These are phyloP conservation scores for Stromatinia cepivora DNA, from an alignment of 2,329 filamentous ascomycete species.

Conservation along the genomic window DNA sequence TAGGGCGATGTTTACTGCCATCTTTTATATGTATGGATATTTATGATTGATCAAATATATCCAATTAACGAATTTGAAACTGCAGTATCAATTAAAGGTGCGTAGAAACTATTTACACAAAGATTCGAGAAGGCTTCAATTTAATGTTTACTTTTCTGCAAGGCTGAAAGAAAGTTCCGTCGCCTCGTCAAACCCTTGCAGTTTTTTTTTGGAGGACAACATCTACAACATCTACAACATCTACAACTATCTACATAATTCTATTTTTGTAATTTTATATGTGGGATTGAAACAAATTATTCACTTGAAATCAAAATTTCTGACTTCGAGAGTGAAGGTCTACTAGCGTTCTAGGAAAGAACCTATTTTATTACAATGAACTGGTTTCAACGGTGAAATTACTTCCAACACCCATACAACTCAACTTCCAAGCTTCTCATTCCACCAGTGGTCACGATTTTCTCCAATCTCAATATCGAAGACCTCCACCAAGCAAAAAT, in stretches of 20 bases:
- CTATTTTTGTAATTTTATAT: not conserved
- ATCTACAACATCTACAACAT: too few species aligned
- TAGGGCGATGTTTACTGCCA: constrained; percentile 77
- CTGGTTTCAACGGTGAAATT: constrained; percentile 2
- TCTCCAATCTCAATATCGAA: not conserved
- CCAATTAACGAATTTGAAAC: not conserved
- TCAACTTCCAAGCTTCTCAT: not conserved
- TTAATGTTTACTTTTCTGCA: constrained; percentile 16
- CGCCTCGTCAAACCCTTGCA: constrained; percentile 5
- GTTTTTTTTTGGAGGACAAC: constrained; percentile 4
- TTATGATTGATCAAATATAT: not conserved
- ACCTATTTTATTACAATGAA: not conserved
- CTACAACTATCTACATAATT: too few species aligned
- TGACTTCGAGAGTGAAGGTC: too few species aligned
- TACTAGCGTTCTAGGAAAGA: too few species aligned
- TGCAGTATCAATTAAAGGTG: not conserved
- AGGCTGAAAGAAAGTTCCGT: constrained; percentile 18
- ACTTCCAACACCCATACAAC: not conserved
- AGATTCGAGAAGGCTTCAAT: constrained; percentile 11
- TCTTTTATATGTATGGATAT: constrained; percentile 42
- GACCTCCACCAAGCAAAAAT: not conserved
- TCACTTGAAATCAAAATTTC: not conserved
- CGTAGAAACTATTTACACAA: not conserved
- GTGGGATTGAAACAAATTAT: not conserved
- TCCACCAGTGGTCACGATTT: not conserved